Conservation (phyloP, 306 rosid genomes). For the Alnus glutinosa region DNA sequence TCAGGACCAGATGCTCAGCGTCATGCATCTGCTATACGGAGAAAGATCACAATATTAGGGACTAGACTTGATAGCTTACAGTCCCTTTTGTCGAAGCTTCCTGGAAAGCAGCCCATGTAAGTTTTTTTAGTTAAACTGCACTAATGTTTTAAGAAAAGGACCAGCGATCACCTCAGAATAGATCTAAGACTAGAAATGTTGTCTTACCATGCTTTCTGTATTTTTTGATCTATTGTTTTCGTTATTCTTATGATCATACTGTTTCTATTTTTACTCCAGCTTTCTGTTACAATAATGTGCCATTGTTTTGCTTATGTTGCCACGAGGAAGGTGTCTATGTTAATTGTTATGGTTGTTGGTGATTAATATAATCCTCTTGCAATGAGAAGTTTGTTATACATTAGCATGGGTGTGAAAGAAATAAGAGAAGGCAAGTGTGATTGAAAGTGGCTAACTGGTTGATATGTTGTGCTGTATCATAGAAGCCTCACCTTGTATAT, state of each 20-base stretch:
- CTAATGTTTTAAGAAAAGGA: background rate
- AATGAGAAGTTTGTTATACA: background rate
- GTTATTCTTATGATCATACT: background rate
- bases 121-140: conserved; percentile 29
- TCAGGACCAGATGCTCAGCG: conserved; percentile 95
- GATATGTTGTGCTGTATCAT: background rate
- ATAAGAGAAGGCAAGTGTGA: background rate
- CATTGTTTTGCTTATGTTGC: background rate
- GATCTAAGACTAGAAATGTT: background rate
- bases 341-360: background rate
- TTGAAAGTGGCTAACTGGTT: background rate
- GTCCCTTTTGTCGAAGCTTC: conserved; percentile 69
- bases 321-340: background rate
- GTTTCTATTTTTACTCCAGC: background rate
- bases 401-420: background rate
- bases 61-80: conserved; percentile 95
- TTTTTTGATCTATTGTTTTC: background rate
- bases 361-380: conserved; percentile 3
- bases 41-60: conserved; percentile 94
- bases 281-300: background rate
- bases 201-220: background rate
- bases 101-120: conserved; percentile 86
- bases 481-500: background rate
- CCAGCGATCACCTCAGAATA: background rate
- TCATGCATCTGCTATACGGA: conserved; percentile 85